Conservation (phyloP, 345 rosid genomes). For the Salix dunnii region DNA sequence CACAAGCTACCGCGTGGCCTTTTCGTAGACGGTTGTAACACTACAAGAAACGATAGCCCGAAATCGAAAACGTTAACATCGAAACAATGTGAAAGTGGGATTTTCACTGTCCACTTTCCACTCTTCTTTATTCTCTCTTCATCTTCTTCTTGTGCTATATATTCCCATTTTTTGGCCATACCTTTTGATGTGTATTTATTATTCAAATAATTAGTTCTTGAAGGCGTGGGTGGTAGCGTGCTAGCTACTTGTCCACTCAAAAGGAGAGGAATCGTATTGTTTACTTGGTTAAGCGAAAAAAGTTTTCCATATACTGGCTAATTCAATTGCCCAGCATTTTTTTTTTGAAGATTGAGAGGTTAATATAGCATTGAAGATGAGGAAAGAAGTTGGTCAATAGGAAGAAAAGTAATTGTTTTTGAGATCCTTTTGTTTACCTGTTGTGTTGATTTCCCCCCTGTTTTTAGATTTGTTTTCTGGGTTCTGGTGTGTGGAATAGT, state of each 20-base stretch:
- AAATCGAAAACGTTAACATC: not conserved
- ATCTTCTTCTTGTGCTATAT: not conserved
- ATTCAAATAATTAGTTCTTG: not conserved
- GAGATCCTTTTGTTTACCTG: not conserved
- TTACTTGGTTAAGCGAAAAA: constrained; percentile 23
- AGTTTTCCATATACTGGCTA: constrained; percentile 30
- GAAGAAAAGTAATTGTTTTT: not conserved
- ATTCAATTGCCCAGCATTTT: constrained; percentile 5
- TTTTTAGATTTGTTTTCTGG: not conserved
- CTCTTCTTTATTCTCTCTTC: not conserved
- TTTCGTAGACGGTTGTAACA: too few species aligned
- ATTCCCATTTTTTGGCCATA: not conserved
- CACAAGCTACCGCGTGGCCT: too few species aligned
- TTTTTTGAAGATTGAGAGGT: not conserved
- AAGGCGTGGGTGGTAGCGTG: constrained; percentile 19
- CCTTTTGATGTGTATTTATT: not conserved
- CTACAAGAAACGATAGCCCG: not conserved
- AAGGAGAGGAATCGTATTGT: constrained; percentile 16
- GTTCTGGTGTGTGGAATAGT: not conserved
- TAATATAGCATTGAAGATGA: not conserved
- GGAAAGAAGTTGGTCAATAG: not conserved
- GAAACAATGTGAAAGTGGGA: not conserved
- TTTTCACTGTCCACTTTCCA: not conserved
- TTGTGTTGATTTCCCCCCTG: not conserved
- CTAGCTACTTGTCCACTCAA: constrained; percentile 16